Base-by-base conservation (phyloP, 805 yeast genomes). In the Pichia cephalocereana region DNA sequence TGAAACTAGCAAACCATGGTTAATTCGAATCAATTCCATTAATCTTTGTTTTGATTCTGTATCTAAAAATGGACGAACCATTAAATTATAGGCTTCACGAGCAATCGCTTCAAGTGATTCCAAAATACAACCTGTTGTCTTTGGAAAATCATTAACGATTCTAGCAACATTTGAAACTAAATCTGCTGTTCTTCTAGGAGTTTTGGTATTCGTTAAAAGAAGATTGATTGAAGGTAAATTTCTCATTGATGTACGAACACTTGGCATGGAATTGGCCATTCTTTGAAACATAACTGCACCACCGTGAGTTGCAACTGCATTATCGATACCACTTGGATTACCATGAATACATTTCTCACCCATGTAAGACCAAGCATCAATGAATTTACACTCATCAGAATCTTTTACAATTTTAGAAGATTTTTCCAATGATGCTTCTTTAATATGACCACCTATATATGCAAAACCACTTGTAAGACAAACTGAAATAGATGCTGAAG, bases 311-410 rank as follows among this genome's bases (percentile, higher is more conserved):
- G 98, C 95, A 44, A 91, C 97, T 0, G 96, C 89, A 61, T 93
- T 93, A 64, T 93, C 99, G 46, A 93, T 88, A 12, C 99, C 99
- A 18, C 95, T 83, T 9, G 99, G 99, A 57, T 86, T 89, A 2
- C 98, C 98, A 62, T 91, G 98, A 56, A 90, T 86, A 62, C 97
- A 88, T 62, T 83, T 84, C 64, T 93, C 99, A 38, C 97, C 98
- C 70, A 91, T 73, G 54, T 84, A 84, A 1, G 98, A 82, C 96
- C 96, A 90, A 8, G 72, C 67, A 54, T 91, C 91, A 51, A 93
- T 80, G 52, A 81, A 76, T n/a, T 70, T 65, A 27, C 81, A 71
- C 46, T 75, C 82, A 5, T 61, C 64, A 0, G 68, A 60, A 43
- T 64, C 68, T 34, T 54, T 55, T 2, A 58, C 46, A n/a, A 62